Evolutionary conservation across 257 asterid genomes (phyloP).

Genomic region (Solanum corneliomulleri): DNA sequence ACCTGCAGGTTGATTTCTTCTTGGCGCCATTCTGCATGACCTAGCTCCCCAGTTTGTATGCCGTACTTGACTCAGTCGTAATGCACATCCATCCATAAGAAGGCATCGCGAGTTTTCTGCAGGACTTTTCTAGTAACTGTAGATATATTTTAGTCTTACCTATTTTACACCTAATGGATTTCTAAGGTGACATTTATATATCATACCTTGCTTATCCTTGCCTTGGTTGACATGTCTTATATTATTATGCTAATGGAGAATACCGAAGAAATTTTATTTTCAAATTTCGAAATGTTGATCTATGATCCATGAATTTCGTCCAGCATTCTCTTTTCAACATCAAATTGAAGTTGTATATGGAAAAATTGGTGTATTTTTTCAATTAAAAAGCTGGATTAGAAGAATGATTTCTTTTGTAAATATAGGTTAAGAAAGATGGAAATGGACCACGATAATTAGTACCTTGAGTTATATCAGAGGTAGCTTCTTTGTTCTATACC

Average conservation of each 20-base stretch:
- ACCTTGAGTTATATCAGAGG: conserved; percentile 19
- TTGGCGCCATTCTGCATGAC: neutral
- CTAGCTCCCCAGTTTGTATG: neutral
- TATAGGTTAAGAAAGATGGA: neutral
- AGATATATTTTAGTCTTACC: neutral
- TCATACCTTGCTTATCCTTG: neutral
- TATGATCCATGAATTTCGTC: neutral
- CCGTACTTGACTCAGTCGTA: neutral
- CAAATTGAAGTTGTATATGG: neutral
- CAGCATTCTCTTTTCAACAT: neutral
- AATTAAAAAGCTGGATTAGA: neutral
- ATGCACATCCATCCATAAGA: neutral
- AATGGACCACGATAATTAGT: conserved; percentile 8
- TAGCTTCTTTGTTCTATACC: neutral
- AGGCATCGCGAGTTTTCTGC: neutral
- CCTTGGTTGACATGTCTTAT: neutral
- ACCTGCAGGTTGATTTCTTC: neutral
- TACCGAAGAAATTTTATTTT: neutral
- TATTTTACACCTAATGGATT: neutral
- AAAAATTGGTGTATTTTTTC: neutral
- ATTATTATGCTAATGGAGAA: neutral
- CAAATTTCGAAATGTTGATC: neutral
- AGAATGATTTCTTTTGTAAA: neutral
- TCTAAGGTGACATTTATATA: neutral
- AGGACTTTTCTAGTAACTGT: neutral